Evolutionary conservation across 2,329 filamentous ascomycete genomes (phyloP), one percentile per base, ranked within the genome.

Genomic region (Colletotrichum falcatum): DNA sequence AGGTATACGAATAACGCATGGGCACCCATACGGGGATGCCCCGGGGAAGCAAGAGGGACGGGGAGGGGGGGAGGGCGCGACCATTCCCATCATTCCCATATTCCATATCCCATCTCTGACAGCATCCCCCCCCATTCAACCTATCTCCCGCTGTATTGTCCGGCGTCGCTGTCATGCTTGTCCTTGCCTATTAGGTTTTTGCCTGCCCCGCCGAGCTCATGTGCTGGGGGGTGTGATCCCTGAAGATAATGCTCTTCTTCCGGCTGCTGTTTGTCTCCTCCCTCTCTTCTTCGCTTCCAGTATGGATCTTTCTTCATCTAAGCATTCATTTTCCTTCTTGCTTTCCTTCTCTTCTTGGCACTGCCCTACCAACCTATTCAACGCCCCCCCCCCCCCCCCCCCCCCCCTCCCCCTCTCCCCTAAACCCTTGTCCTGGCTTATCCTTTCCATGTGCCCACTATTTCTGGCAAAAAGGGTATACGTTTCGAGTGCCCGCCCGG

Each of bases 1-100:
- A n/a, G n/a, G n/a, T n/a, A n/a, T n/a, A n/a, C n/a, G n/a, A n/a
- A 30, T 42, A 35, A 12, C 26, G 39, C 18, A 46, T 37, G 46
- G 35, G 55, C 62, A 51, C n/a, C 28, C 26, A 30, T 48, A 70
- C 66, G 66, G 66, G 63, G 63, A 61, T 53, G 42, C 48, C 62
- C 66, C 63, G 20, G 63, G 66, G 49, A 54, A 59, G 56, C 35
- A 58, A 61, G 48, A 37, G 44, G 6, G 33, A 48, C 55, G 30
- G 30, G 44, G 42, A 53, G 18, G 26, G n/a, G n/a, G n/a, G n/a
- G n/a, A n/a, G n/a, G n/a, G n/a, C n/a, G n/a, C 55, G 51, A 28
- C 37, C 54, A 66, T 23, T 42, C 51, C 28, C 28, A 42, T 55
- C 61, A 11, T 53, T 44, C 56, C 61, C 54, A 35, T 60, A 46